These are phyloP conservation scores for Mycena floridula DNA, from an alignment of 768 basidiomycete genomes.

Conservation along the genomic window DNA sequence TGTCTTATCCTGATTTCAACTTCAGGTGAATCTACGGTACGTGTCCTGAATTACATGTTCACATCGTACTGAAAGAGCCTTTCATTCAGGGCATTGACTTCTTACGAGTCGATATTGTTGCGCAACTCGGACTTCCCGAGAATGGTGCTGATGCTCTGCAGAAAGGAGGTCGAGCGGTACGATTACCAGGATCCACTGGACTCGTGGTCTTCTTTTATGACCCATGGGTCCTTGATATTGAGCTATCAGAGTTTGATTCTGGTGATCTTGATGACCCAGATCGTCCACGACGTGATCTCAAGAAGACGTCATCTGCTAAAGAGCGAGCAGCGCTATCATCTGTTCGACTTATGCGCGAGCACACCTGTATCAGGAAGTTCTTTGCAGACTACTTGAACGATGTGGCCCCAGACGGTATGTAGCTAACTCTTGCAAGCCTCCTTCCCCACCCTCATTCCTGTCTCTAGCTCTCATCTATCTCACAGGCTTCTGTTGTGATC, in stretches of 20 bases:
- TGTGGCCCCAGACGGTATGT: constrained; percentile 1
- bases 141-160: background rate
- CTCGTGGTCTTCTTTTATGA: constrained; percentile 2
- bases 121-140: background rate
- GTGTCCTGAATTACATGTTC: background rate
- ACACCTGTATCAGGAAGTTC: background rate
- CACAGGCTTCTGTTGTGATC: background rate
- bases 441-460: background rate
- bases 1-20: constrained; percentile 14
- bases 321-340: background rate
- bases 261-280: constrained; percentile 1
- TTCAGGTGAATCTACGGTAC: constrained; percentile 6
- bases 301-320: background rate
- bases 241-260: background rate
- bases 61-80: background rate
- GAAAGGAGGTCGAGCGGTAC: constrained; percentile 1
- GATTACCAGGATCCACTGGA: background rate
- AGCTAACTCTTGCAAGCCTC: too few species aligned
- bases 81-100: constrained; percentile 5
- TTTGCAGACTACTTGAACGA: constrained; percentile 1
- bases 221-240: background rate
- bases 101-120: constrained; percentile 5
- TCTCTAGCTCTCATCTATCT: background rate
- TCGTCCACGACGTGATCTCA: background rate
- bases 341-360: background rate